Evolutionary conservation across 1,284 basidiomycete genomes (phyloP), one percentile per base, ranked within the genome.

Genomic region (Pterulicium gracile): DNA sequence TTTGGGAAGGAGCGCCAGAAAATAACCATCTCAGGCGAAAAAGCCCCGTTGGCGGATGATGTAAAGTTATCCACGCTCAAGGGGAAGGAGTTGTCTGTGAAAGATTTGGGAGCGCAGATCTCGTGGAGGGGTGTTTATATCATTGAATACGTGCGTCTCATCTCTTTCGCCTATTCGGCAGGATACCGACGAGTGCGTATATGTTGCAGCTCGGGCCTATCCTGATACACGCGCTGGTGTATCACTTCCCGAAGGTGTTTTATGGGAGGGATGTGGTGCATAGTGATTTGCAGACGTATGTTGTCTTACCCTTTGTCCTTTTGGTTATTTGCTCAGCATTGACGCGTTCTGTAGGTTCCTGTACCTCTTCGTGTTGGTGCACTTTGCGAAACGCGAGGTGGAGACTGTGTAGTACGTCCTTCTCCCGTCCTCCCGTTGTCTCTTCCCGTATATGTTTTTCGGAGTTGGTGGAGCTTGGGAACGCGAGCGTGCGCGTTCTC

Each of bases 321-420:
- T 47, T 32, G 15, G 24, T 23, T 44, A 51, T n/a, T 35, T 24
- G 7, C 41, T 53, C 18, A 49, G 36, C 7, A 42, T 20, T 4
- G 14, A 12, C 40, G 10, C 3, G 40, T 35, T 15, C 10, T 23
- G 18, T 47, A 96, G 91, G 55, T 79, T 85, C 48, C 81, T 87
- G 1, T 88, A 87, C 53, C 74, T 67, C 3, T 75, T 97, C 53
- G 79, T 92, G 24, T 70, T 97, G 58, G 58, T 84, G 13, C 95
- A 98, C 63, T 98, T 94, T 62, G 54, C 80, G 51, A 98, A 99
- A 69, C 84, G 95, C 42, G 92, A 97, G 61, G 63, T 92, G 18
- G 95, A 99, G 66, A 95, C 96, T 1, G 55, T 95, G 7, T 97
- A 95, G 85, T 86, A 49, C 48, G 36, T 39, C n/a, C 10, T 32